Percentiles rank a stretch among this genome's conserved stretches.
Conservation (phyloP, 768 basidiomycete species). For the Tremella fuciformis region DNA sequence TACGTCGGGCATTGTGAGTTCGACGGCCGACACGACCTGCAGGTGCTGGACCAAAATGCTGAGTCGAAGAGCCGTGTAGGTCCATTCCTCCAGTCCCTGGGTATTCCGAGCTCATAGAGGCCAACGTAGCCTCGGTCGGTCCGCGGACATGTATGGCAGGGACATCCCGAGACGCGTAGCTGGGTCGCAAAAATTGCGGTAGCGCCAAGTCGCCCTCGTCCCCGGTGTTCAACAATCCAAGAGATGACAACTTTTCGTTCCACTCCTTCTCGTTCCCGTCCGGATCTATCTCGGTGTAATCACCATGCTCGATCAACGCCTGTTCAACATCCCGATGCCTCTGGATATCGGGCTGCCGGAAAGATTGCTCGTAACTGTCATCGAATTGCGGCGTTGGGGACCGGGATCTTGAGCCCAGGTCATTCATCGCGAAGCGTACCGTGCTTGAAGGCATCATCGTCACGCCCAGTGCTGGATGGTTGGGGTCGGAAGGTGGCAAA, state of each 20-base stretch:
- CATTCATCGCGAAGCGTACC: slow-evolving; percentile 21
- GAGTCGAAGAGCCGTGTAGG: slow-evolving; percentile 26
- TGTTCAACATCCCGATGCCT: slow-evolving; percentile 27
- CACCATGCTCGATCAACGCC: slow-evolving; percentile 18
- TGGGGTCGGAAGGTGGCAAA: slow-evolving; percentile 34
- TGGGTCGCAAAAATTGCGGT: slow-evolving; percentile 18
- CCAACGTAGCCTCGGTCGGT: slow-evolving; percentile 12
- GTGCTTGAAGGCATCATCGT: slow-evolving; percentile 28
- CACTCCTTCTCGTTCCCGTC: slow-evolving; percentile 11
- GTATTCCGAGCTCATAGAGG: neutral
- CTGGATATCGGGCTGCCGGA: slow-evolving; percentile 6
- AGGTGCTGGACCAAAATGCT: slow-evolving; percentile 51
- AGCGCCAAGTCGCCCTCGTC: slow-evolving; percentile 33
- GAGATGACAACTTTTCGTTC: slow-evolving; percentile 24
- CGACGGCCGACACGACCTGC: slow-evolving; percentile 42
- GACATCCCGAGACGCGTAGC: neutral
- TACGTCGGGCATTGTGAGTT: slow-evolving; percentile 37
- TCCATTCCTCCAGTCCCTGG: neutral
- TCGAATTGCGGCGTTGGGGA: slow-evolving; percentile 21
- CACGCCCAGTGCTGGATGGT: slow-evolving; percentile 38
- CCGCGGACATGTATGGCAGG: slow-evolving; percentile 24
- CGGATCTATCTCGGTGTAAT: neutral
- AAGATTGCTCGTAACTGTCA: neutral
- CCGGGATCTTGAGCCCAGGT: slow-evolving; percentile 13
- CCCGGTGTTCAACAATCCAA: slow-evolving; percentile 6